Conservation (phyloP, 495 filamentous ascomycete species). For the Evernia prunastri region DNA sequence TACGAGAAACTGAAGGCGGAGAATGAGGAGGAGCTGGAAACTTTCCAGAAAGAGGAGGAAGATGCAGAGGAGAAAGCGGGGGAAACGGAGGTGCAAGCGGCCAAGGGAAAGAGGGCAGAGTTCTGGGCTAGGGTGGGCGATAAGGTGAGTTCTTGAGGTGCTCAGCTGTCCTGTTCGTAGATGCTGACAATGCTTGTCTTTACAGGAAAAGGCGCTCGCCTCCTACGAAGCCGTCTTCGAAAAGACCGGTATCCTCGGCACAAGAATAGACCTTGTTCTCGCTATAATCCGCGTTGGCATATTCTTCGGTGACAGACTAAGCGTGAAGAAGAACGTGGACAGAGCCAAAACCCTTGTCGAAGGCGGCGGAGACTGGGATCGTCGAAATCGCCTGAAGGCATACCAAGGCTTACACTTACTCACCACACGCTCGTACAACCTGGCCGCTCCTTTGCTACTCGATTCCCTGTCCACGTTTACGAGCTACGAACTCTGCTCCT, state of each 20-base stretch:
- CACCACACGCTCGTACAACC: conserved; percentile 79
- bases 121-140: conserved; percentile 91
- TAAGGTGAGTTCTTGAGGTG: conserved; percentile 57
- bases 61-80: conserved; percentile 91
- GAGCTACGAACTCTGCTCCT: conserved; percentile 93
- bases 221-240: conserved; percentile 88
- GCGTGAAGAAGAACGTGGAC: conserved; percentile 89
- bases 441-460: conserved; percentile 86
- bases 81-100: conserved; percentile 89
- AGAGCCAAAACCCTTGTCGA: conserved; percentile 86
- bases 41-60: conserved; percentile 91
- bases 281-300: conserved; percentile 93
- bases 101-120: conserved; percentile 88
- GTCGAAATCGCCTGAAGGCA: conserved; percentile 93
- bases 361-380: conserved; percentile 95
- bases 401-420: conserved; percentile 94
- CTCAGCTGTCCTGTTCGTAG: not conserved
- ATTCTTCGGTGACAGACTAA: conserved; percentile 86
- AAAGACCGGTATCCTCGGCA: conserved; percentile 88
- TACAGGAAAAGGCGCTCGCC: conserved; percentile 83
- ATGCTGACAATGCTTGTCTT: conserved; percentile 12
- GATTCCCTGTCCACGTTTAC: conserved; percentile 98
- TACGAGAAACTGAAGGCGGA: conserved; percentile 81
- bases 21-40: conserved; percentile 84
- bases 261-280: conserved; percentile 92